These are phyloP conservation scores for Acidiella bohemica DNA, from an alignment of 495 filamentous ascomycete genomes.

Conservation along the genomic window DNA sequence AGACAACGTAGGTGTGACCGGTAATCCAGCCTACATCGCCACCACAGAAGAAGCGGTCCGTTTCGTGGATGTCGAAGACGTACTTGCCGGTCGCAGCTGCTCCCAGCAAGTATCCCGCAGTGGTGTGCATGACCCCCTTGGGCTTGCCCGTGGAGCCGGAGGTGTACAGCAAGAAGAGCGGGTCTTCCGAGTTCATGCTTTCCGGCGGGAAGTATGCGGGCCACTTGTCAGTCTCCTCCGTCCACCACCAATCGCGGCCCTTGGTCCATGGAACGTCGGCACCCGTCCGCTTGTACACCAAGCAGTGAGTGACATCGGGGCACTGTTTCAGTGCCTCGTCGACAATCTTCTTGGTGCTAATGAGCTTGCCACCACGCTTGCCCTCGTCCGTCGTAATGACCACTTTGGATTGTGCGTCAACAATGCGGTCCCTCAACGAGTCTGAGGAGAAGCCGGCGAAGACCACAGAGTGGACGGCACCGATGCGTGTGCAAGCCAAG, in stretches of 20 bases:
- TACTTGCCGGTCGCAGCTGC: slow-evolving; percentile 94
- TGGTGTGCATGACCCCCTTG: slow-evolving; percentile 98
- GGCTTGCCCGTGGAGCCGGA: slow-evolving; percentile 97
- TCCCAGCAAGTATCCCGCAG: slow-evolving; percentile 82
- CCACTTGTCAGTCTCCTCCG: slow-evolving; percentile 94
- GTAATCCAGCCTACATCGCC: slow-evolving; percentile 99
- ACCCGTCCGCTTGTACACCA: slow-evolving; percentile 93
- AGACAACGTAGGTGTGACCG: slow-evolving; percentile 98
- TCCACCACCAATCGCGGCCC: slow-evolving; percentile 93
- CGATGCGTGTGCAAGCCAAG: slow-evolving; percentile 82
- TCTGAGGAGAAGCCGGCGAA: slow-evolving; percentile 98
- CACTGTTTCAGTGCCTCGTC: slow-evolving; percentile 97
- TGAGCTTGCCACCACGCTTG: slow-evolving; percentile 92
- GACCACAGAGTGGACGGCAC: slow-evolving; percentile 94
- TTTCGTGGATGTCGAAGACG: slow-evolving; percentile 93
- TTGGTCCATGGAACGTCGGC: slow-evolving; percentile 80
- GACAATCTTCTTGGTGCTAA: slow-evolving; percentile 98
- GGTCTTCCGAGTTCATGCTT: slow-evolving; percentile 82
- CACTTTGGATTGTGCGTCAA: slow-evolving; percentile 78
- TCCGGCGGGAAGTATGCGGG: slow-evolving; percentile 80
- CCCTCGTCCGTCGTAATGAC: slow-evolving; percentile 97
- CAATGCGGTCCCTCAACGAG: slow-evolving; percentile 87
- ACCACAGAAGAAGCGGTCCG: slow-evolving; percentile 90
- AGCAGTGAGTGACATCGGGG: slow-evolving; percentile 69
- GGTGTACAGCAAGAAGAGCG: slow-evolving; percentile 94